Conservation (phyloP, 2,329 filamentous ascomycete genomes). For the Sporothrix brasiliensis region DNA sequence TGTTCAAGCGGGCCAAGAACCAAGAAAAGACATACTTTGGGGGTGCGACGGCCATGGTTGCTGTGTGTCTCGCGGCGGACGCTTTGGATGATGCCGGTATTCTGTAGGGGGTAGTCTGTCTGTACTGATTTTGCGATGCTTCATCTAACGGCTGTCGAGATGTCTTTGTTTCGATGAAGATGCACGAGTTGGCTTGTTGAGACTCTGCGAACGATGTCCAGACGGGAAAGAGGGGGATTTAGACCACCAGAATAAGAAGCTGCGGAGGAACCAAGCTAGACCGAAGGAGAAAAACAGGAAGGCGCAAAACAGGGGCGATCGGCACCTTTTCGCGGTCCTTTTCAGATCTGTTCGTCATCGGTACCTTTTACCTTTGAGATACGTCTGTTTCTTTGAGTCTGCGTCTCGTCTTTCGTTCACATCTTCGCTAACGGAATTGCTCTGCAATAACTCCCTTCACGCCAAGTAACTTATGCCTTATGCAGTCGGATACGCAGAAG, state of each 20-base stretch:
- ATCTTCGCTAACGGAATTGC: neutral
- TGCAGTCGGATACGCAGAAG: neutral
- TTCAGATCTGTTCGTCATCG: neutral
- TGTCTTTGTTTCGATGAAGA: neutral
- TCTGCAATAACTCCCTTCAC: conserved; percentile 15
- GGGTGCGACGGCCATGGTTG: conserved; percentile 8
- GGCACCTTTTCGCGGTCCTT: neutral
- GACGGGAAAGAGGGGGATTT: neutral
- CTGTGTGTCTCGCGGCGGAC: neutral
- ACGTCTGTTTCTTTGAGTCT: neutral
- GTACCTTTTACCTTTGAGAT: neutral
- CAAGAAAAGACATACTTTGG: neutral
- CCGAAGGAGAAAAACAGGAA: conserved; percentile 3
- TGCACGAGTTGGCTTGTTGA: neutral
- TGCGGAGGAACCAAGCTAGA: conserved; percentile 13
- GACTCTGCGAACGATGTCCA: neutral
- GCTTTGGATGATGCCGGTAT: neutral
- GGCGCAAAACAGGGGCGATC: neutral
- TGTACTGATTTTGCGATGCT: neutral
- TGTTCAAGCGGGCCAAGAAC: neutral
- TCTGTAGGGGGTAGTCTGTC: neutral
- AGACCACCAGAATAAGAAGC: conserved; percentile 12
- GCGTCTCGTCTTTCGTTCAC: neutral
- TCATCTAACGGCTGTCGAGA: neutral
- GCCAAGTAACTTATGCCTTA: neutral